Base-by-base conservation (phyloP, 2,329 filamentous ascomycete genomes). In the Diplodia seriata region DNA sequence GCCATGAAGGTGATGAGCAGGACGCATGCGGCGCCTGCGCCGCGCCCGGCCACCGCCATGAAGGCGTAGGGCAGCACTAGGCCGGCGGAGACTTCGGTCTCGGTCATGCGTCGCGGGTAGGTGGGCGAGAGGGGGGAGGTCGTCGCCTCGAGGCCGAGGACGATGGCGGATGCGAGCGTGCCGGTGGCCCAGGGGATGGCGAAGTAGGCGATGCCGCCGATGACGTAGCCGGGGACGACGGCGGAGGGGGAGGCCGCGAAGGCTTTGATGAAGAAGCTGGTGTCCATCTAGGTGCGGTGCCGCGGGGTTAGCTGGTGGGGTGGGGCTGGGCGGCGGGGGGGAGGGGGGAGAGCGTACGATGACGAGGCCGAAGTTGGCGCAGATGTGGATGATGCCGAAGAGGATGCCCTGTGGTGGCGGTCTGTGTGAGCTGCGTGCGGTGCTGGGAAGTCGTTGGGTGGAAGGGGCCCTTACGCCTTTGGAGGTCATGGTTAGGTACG, bases 401-500 rank as follows among this genome's bases (percentile, higher is more conserved):
- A 85, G 73, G 0, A 86, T 84, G 3, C 79, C 83, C 78, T 84
- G 36, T 6, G 9, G 3, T 62, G 8, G 33, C 14, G 4, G 0
- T 3, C 1, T 20, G n/a, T 12, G 43, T 47, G 43, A 47, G 43
- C 43, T 20, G 18, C 40, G 9, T 47, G 40, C 40, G 14, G 5
- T 15, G 5, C 18, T 5, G 6, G 26, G 14, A 18, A 18, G 4
- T 50, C 18, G 43, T 47, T 18, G 40, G 8, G 43, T 4, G 33
- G 8, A 5, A 8, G 18, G 4, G 3, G 2, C 7, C 11, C 26
- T 50, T 31, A 62, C 57, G 9, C 63, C 63, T 62, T 85, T 83
- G 2, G 84, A 85, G 0, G 81, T 85, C 84, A 88, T 85, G 0
- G 86, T 87, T 63, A 88, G 70, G 68, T 85, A 86, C 0, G 83